Conservation (phyloP, 1,284 basidiomycete species). For the Ustilago lituana region DNA sequence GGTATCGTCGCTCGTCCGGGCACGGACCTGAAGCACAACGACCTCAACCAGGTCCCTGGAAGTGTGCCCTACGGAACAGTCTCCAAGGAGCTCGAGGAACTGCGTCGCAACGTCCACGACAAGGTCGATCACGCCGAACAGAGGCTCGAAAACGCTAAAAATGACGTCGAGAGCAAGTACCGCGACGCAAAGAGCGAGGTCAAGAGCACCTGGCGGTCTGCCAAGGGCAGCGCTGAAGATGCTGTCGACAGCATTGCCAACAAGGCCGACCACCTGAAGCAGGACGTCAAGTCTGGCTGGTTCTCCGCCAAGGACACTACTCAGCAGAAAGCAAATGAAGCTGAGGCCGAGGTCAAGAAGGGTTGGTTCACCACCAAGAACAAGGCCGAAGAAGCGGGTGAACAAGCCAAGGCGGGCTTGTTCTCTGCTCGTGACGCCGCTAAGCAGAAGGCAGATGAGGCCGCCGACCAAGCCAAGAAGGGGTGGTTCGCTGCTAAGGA, state of each 20-base stretch:
- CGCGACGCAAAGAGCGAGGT: conserved; percentile 28
- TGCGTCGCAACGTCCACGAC: conserved; percentile 28
- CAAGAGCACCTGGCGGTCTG: conserved; percentile 33
- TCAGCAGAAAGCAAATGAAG: conserved; percentile 29
- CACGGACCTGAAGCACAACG: conserved; percentile 41
- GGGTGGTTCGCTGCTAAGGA: conserved; percentile 40
- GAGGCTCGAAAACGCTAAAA: conserved; percentile 28
- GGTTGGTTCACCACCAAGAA: conserved; percentile 33
- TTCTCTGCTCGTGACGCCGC: conserved; percentile 21
- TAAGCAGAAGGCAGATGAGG: conserved; percentile 35
- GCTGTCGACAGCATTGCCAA: conserved; percentile 18
- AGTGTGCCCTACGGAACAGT: conserved; percentile 44
- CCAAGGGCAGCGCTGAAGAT: conserved; percentile 25
- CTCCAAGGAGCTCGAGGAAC: conserved; percentile 31
- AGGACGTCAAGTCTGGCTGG: conserved; percentile 36
- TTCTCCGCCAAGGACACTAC: conserved; percentile 37
- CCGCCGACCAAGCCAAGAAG: conserved; percentile 17
- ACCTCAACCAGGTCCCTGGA: conserved; percentile 28
- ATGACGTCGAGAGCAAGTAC: conserved; percentile 23
- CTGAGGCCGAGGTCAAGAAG: conserved; percentile 22
- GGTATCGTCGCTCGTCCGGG: conserved; percentile 39
- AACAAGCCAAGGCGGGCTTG: conserved; percentile 16
- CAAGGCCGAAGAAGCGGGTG: conserved; percentile 21
- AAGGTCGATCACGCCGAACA: conserved; percentile 33
- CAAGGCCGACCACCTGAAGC: conserved; percentile 29